Evolutionary conservation across 202 grass and related monocot species (phyloP).

Genomic region (Tripidium arundinaceum): DNA sequence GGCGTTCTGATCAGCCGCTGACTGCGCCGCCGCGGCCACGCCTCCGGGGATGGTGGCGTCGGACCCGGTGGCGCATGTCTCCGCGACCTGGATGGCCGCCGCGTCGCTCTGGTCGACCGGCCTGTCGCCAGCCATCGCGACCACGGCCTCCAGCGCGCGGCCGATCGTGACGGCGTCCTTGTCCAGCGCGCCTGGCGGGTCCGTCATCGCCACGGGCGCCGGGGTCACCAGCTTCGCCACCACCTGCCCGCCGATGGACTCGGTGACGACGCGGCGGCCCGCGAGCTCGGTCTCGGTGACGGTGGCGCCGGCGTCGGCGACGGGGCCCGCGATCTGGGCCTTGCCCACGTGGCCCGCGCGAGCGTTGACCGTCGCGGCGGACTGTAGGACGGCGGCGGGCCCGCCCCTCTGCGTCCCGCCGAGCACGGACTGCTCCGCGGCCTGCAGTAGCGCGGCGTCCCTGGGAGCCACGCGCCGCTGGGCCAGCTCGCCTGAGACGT

Average conservation of each 20-base stretch:
- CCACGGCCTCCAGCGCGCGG: constrained; percentile 40
- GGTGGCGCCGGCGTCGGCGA: constrained; percentile 23
- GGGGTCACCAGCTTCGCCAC: constrained; percentile 24
- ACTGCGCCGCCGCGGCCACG: constrained; percentile 27
- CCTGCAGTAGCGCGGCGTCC: constrained; percentile 46
- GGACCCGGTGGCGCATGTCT: constrained; percentile 33
- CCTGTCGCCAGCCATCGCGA: neutral
- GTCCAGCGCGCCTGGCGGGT: neutral
- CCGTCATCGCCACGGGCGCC: neutral
- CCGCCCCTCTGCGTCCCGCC: constrained; percentile 31
- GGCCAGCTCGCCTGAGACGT: constrained; percentile 23
- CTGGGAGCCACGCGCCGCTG: constrained; percentile 20
- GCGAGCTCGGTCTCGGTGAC: constrained; percentile 43
- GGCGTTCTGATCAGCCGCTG: constrained; percentile 33
- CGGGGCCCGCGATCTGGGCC: constrained; percentile 26
- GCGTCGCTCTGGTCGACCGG: neutral
- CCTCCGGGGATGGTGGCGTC: constrained; percentile 9
- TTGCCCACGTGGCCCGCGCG: constrained; percentile 34
- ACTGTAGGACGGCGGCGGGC: constrained; percentile 34
- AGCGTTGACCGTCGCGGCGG: constrained; percentile 32
- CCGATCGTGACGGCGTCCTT: constrained; percentile 28
- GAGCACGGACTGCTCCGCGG: constrained; percentile 29
- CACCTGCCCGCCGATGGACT: constrained; percentile 55
- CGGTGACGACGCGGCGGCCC: constrained; percentile 43
- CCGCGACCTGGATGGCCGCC: constrained; percentile 25